Base-by-base conservation (phyloP, 805 yeast species). In the Barnettozyma pratensis region DNA sequence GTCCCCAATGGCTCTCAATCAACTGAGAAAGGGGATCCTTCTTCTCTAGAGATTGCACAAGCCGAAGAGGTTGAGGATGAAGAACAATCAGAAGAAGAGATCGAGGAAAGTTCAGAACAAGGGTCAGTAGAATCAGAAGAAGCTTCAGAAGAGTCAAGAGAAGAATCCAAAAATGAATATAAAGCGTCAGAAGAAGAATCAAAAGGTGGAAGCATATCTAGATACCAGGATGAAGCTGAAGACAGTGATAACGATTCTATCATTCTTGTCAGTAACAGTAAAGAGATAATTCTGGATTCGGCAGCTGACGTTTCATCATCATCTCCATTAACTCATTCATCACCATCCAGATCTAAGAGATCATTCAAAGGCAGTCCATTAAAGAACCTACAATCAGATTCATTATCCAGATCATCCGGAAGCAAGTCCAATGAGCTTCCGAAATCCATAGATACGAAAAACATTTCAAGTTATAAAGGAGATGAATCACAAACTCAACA, bases 201-300 rank as follows among this genome's bases (percentile, higher is more conserved):
- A 39, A 10, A 48, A 44, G 8, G 35, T 47, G 7, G 34, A 38
- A 26, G 49, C 3, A 19, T 19, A 19, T 19, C 19, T 19, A 19
- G 19, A 19, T 19, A 19, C 19, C 19, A 47, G 9, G 32, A 42
- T 19, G 31, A 34, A 8, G 36, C 8, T 28, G 41, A 39, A 5
- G 31, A 39, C n/a, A 52, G 37, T 35, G 59, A 54, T 31, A 52
- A 56, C 7, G 61, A 57, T 19, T 52, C 54, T 1, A 56, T 59
- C 28, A 57, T 59, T 2, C 52, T 57, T 14, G 59, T 57, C 6
- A 56, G 58, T 39, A 58, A 59, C 47, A 57, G 59, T 43, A 57
- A 50, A 41, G 53, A 51, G 10, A 42, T 27, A 6, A 40, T 44
- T 8, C 25, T 35, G 27, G 45, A 45, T 8, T 36, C 37, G 9